Conservation (phyloP, 805 yeast genomes). For the Zygosaccharomyces siamensis region DNA sequence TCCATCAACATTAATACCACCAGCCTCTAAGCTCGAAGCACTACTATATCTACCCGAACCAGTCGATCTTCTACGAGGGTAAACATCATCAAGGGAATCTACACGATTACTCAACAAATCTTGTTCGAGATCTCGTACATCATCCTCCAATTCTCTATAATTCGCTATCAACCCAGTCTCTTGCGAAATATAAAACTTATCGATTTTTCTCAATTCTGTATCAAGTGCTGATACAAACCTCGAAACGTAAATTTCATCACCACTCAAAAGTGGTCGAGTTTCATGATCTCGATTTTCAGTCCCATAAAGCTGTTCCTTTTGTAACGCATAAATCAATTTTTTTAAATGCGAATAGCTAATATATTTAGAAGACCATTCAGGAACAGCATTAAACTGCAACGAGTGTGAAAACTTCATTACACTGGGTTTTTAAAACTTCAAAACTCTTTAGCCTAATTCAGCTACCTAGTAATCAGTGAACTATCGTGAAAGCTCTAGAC, state of each 20-base stretch:
- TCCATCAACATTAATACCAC: neutral
- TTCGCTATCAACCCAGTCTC: slow-evolving; percentile 42
- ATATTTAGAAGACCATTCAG: slow-evolving; percentile 94
- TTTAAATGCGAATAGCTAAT: slow-evolving; percentile 85
- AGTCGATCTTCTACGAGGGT: slow-evolving; percentile 15
- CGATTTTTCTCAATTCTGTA: slow-evolving; percentile 69
- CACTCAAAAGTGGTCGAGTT: slow-evolving; percentile 20
- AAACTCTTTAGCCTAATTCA: no score
- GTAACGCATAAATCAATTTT: slow-evolving; percentile 76
- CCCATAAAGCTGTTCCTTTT: slow-evolving; percentile 49
- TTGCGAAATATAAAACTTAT: slow-evolving; percentile 63
- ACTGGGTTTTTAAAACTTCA: neutral
- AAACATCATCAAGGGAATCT: slow-evolving; percentile 15
- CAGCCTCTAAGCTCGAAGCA: slow-evolving; percentile 6
- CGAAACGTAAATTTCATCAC: slow-evolving; percentile 42
- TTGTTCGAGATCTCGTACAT: slow-evolving; percentile 56
- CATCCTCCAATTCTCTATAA: slow-evolving; percentile 54
- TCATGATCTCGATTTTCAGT: slow-evolving; percentile 13
- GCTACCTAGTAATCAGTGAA: no score
- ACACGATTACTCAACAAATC: slow-evolving; percentile 19
- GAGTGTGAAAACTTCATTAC: slow-evolving; percentile 92
- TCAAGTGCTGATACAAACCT: slow-evolving; percentile 72
- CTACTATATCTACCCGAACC: slow-evolving; percentile 14
- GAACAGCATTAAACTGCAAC: slow-evolving; percentile 93
- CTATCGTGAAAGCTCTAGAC: no score